These are phyloP conservation scores for Ocimum tenuiflorum DNA, from an alignment of 257 asterid genomes.

Conservation along the genomic window DNA sequence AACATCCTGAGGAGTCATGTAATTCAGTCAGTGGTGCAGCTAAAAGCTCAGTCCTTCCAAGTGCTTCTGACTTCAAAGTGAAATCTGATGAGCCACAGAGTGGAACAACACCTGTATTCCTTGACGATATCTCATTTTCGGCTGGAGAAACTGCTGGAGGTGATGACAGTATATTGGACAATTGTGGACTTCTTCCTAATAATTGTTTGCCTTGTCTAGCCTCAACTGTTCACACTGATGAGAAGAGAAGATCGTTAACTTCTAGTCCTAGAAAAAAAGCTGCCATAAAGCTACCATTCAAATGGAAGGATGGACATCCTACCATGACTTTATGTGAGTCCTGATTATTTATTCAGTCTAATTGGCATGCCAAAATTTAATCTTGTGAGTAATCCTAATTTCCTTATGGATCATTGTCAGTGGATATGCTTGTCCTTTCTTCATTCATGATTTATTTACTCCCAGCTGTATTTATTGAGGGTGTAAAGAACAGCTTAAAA, in stretches of 20 bases:
- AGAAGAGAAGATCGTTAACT: slow-evolving; percentile 63
- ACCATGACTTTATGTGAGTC: slow-evolving; percentile 55
- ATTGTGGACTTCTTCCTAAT: slow-evolving; percentile 66
- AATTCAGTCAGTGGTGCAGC: slow-evolving; percentile 39
- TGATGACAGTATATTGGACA: slow-evolving; percentile 51
- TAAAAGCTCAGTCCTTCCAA: slow-evolving; percentile 28
- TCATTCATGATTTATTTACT: not conserved
- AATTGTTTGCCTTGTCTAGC: slow-evolving; percentile 93
- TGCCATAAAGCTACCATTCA: slow-evolving; percentile 62
- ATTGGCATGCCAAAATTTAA: not conserved
- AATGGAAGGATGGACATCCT: slow-evolving; percentile 81
- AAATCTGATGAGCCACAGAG: slow-evolving; percentile 36
- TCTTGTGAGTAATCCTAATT: not conserved
- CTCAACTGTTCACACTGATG: slow-evolving; percentile 50
- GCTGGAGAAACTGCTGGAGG: slow-evolving; percentile 42
- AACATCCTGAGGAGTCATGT: slow-evolving; percentile 30
- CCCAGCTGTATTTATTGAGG: too few species aligned
- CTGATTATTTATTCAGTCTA: not conserved
- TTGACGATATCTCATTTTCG: slow-evolving; percentile 46
- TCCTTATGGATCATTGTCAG: not conserved
- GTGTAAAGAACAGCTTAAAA: too few species aligned
- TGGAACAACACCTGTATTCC: slow-evolving; percentile 43
- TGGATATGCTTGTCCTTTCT: not conserved
- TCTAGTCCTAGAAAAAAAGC: slow-evolving; percentile 62
- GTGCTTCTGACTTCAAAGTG: slow-evolving; percentile 23